Base-by-base conservation (phyloP, 2,329 filamentous ascomycete genomes). In the Lecanicillium sp. region DNA sequence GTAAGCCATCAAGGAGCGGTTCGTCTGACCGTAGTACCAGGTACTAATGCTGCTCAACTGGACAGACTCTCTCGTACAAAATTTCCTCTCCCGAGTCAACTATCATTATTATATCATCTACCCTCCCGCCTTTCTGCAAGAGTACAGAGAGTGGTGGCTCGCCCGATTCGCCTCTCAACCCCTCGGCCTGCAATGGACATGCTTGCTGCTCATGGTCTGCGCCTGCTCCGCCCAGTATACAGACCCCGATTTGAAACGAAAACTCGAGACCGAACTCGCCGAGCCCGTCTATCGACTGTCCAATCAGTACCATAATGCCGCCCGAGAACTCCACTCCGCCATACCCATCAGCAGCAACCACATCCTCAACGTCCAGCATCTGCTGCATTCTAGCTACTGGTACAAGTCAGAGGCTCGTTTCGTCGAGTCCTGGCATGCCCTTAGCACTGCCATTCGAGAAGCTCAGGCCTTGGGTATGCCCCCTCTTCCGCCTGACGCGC, bases 71-170 rank as follows among this genome's bases (percentile, higher is more conserved):
- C 56, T 69, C 6, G 59, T 69, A 9, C 61, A 69, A 32, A 66
- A 66, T 52, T 69, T 68, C 44, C 54, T 69, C 12, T 57, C 59
- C 41, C 58, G 61, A 33, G 65, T 63, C 51, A 69, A 69, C 50
- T 68, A 58, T 42, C 65, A 68, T 50, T 65, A 66, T 57, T 68
- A 68, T 49, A 63, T 68, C 41, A 53, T 67, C 24, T 67, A 69
- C 45, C 63, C 67, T 0, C 52, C 60, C 0, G 55, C 57, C 5
- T 68, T 69, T 29, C 29, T 66, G 11, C 59, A 63, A 29, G 63
- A 68, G 20, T 68, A 69, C 36, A 55, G 60, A 27, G 49, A 54
- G 12, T 69, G 67, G 66, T 69, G 66, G 63, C 44, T 50, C 14
- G 51, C 55, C 19, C 58, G 63, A 27, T 54, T 56, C 33, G 58